Conservation (phyloP, 2,329 filamentous ascomycete species). For the Parasarocladium wereldwijsianum region DNA sequence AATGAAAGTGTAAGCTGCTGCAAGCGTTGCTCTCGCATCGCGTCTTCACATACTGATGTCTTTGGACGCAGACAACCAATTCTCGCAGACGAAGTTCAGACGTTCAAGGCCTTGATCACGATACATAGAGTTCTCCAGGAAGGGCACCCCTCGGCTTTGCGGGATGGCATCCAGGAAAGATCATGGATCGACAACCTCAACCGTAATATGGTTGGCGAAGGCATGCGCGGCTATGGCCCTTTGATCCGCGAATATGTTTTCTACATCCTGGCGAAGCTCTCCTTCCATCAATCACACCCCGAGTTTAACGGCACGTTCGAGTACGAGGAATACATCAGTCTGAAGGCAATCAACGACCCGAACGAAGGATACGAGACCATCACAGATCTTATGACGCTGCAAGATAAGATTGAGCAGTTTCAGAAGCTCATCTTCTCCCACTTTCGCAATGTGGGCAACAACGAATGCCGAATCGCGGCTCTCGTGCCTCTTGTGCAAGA, state of each 20-base stretch:
- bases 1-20: conserved; percentile 76
- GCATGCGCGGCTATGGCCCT: conserved; percentile 77
- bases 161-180: conserved; percentile 77
- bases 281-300: conserved; percentile 91
- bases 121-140: conserved; percentile 97
- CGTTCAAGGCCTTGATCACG: conserved; percentile 95
- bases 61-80: conserved; percentile 63
- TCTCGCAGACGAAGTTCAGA: conserved; percentile 94
- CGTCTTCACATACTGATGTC: conserved; percentile 1
- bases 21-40: neutral
- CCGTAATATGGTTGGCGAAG: conserved; percentile 68
- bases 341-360: conserved; percentile 96
- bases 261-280: conserved; percentile 84
- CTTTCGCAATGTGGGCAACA: conserved; percentile 81
- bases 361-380: conserved; percentile 98
- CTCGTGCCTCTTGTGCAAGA: conserved; percentile 89
- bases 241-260: conserved; percentile 95
- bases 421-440: conserved; percentile 98
- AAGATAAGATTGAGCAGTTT: conserved; percentile 97
- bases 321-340: conserved; percentile 95
- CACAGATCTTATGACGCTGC: conserved; percentile 85
- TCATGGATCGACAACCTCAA: conserved; percentile 89
- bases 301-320: conserved; percentile 99
- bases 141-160: conserved; percentile 75
- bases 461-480: conserved; percentile 91